Evolutionary conservation across 352 stramenopile species (phyloP).

Genomic region (Phytophthora constricta): DNA sequence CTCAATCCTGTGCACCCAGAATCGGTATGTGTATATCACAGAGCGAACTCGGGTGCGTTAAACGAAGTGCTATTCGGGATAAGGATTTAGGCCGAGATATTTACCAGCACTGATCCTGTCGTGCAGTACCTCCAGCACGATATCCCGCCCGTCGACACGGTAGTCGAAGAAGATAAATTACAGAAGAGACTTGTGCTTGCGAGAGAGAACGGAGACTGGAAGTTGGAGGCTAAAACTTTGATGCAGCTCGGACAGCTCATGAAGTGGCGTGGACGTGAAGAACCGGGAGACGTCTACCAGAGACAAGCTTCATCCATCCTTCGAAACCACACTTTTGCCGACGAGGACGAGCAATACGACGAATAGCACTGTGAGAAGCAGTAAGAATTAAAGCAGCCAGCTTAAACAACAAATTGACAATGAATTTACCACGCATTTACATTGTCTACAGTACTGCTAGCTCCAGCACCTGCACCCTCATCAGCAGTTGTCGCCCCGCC

Average conservation of each 20-base stretch:
- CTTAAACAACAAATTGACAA: too few species aligned
- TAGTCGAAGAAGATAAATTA: slow-evolving; percentile 80
- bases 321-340: slow-evolving; percentile 58
- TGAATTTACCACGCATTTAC: background rate
- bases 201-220: slow-evolving; percentile 57
- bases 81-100: background rate
- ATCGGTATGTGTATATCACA: slow-evolving; percentile 80
- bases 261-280: slow-evolving; percentile 69
- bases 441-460: background rate
- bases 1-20: slow-evolving; percentile 33
- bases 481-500: background rate
- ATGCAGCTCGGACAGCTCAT: slow-evolving; percentile 78
- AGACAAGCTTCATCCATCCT: slow-evolving; percentile 61
- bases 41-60: slow-evolving; percentile 64
- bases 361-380: background rate
- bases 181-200: slow-evolving; percentile 58
- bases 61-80: background rate
- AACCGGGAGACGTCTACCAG: slow-evolving; percentile 56
- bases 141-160: slow-evolving; percentile 70
- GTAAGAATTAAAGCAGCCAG: background rate
- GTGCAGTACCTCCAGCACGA: slow-evolving; percentile 70
- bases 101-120: background rate
- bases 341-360: slow-evolving; percentile 33
- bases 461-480: too few species aligned
- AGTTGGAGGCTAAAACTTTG: slow-evolving; percentile 63